Evolutionary conservation across 345 rosid genomes (phyloP), one percentile per base, ranked within the genome.

Genomic region (Raphanus sativus): DNA sequence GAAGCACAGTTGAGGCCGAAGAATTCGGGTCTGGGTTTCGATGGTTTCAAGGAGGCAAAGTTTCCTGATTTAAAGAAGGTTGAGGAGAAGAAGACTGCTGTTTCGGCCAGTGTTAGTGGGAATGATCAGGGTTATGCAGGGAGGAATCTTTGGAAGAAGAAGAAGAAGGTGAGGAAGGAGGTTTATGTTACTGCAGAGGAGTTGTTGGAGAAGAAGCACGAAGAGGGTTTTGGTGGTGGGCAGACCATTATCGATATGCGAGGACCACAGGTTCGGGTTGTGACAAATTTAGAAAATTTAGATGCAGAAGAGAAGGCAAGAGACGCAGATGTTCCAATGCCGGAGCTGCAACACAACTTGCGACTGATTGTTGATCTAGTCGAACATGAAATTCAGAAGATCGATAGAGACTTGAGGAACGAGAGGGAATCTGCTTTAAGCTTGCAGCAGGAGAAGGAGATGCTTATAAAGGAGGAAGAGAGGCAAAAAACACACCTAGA

Each of bases 191-290:
- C 99, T 28, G 89, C 86, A 2, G 92, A 89, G 78, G 88, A 89
- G 83, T 58, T 92, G 82, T 77, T 94, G 76, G 98, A 86, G 12
- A 82, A 88, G 82, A 92, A 89, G 85, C 87, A 89, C 78, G 97
- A 92, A 52, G 87, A 86, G 80, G 87, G 92, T 2, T 87, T 85
- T 80, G 91, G 87, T 72, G 90, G 90, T 81, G 85, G 89, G 52
- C 97, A 90, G 83, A 91, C 89, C 80, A 95, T 94, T 78, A 84
- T 92, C 62, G 98, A 94, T 77, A 92, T 92, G 98, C 87, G 97
- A 58, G 97, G 98, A 17, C 97, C 95, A 2, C 97, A 92, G 36
- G 92, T 87, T 69, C 80, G 97, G 76, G 86, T 94, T 76, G 83
- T 94, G 89, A 85, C 93, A 7, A 92, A 89, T 80, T 84, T 94